Evolutionary conservation across 768 basidiomycete species (phyloP).

Genomic region (Suillus alpinus): DNA sequence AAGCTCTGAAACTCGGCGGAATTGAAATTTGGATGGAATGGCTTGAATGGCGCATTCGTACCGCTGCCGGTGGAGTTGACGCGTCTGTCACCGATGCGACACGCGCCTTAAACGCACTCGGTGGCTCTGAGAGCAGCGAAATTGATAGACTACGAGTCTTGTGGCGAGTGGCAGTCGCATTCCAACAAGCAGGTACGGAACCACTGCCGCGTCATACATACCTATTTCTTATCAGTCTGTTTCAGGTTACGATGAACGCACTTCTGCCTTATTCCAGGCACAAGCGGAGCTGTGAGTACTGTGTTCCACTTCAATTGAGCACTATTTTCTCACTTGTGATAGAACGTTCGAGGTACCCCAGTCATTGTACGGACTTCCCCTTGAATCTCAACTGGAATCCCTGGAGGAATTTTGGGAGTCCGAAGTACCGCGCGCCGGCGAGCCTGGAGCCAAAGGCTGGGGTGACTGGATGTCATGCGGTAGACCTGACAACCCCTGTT

Average conservation of each 20-base stretch:
- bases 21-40: conserved; percentile 73
- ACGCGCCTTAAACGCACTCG: conserved; percentile 44
- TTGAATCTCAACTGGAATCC: conserved; percentile 48
- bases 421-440: conserved; percentile 74
- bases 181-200: conserved; percentile 63
- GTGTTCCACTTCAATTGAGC: conserved; percentile 1
- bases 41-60: conserved; percentile 72
- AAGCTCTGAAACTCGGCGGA: conserved; percentile 50
- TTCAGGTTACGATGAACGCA: conserved; percentile 70
- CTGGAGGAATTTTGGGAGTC: conserved; percentile 87
- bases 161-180: conserved; percentile 65
- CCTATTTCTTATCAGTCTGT: neutral
- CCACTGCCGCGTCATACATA: conserved; percentile 1
- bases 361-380: conserved; percentile 38
- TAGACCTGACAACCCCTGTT: conserved; percentile 29
- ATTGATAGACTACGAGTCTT: conserved; percentile 56
- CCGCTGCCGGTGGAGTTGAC: conserved; percentile 44
- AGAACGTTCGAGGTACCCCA: conserved; percentile 62
- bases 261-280: conserved; percentile 77
- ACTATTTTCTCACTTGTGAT: conserved; percentile 9
- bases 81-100: conserved; percentile 51
- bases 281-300: conserved; percentile 73
- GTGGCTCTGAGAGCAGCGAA: conserved; percentile 43
- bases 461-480: conserved; percentile 52
- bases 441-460: conserved; percentile 68